These are phyloP conservation scores for Trichoderma asperelloides DNA, from an alignment of 495 filamentous ascomycete species.

Conservation along the genomic window DNA sequence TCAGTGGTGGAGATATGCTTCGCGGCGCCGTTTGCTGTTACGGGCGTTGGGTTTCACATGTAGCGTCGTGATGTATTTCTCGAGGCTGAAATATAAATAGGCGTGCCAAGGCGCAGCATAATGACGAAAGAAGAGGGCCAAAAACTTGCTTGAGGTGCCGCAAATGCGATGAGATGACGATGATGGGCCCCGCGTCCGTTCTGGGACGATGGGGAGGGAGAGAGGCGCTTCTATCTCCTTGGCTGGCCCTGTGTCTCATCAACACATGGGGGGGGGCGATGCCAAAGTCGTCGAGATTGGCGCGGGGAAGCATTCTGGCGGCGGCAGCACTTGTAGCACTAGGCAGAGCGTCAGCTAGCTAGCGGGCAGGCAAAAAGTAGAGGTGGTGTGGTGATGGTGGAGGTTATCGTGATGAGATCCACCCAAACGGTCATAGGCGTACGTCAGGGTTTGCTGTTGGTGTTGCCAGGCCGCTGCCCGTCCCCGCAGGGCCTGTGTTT, in stretches of 20 bases:
- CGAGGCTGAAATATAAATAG: neutral
- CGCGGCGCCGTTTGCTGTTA: too few species aligned
- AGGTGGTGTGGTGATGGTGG: neutral
- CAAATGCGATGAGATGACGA: neutral
- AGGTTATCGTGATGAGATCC: conserved; percentile 8
- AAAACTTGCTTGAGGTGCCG: neutral
- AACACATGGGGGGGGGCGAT: neutral
- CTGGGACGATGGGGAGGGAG: neutral
- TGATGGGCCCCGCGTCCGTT: neutral
- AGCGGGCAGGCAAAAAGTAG: neutral
- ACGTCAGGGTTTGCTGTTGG: neutral
- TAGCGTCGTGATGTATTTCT: neutral
- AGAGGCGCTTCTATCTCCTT: neutral
- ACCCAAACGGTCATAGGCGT: neutral
- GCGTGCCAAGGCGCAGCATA: neutral
- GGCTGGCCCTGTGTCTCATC: neutral
- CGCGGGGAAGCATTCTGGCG: neutral
- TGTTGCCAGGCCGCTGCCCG: neutral
- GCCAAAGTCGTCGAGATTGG: neutral
- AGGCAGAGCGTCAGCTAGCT: neutral
- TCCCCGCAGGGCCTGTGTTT: neutral
- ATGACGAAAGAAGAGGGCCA: neutral
- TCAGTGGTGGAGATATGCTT: neutral
- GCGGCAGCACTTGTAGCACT: neutral
- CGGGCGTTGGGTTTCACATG: neutral